A percentile compares a stretch with the other conserved stretches of the same genome.
These are phyloP conservation scores for Lasiodiplodia citricola DNA, from an alignment of 2,329 filamentous ascomycete species.

Conservation along the genomic window DNA sequence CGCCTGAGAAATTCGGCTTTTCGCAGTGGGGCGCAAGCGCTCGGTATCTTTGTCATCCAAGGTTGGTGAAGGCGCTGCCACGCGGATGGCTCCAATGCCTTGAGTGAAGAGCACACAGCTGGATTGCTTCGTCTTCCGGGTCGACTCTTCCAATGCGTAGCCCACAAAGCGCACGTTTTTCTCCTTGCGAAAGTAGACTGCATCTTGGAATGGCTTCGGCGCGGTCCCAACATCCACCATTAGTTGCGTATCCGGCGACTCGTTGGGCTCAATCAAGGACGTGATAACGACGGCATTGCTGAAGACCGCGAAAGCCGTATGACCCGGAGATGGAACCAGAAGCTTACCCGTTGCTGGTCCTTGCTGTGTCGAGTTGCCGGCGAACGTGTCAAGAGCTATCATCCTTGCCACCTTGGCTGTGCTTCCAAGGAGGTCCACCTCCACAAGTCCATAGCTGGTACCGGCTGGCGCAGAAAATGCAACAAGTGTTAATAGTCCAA, in stretches of 20 bases:
- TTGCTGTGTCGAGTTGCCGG: conserved; percentile 46
- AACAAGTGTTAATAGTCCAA: conserved; percentile 40
- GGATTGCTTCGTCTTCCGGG: conserved; percentile 44
- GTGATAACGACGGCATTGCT: conserved; percentile 77
- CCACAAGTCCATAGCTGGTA: conserved; percentile 75
- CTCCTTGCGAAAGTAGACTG: conserved; percentile 73
- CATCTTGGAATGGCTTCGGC: conserved; percentile 76
- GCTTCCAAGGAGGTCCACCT: conserved; percentile 66
- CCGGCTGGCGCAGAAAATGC: conserved; percentile 36
- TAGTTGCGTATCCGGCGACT: conserved; percentile 78
- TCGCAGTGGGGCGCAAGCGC: conserved; percentile 69
- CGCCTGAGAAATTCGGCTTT: conserved; percentile 90
- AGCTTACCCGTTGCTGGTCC: conserved; percentile 46
- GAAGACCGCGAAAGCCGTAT: conserved; percentile 83
- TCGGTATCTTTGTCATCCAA: conserved; percentile 58
- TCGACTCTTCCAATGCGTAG: conserved; percentile 52
- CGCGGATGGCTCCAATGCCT: conserved; percentile 62
- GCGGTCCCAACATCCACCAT: conserved; percentile 49
- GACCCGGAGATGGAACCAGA: conserved; percentile 76
- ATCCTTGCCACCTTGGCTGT: conserved; percentile 66
- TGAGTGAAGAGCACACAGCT: conserved; percentile 61
- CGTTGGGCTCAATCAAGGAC: conserved; percentile 70
- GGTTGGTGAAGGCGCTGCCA: conserved; percentile 61
- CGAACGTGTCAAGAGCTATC: conserved; percentile 63
- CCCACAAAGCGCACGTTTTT: conserved; percentile 57